Evolutionary conservation across 129 eudicot species (phyloP), one percentile per base, ranked within the genome.

Genomic region (Daucus carota): DNA sequence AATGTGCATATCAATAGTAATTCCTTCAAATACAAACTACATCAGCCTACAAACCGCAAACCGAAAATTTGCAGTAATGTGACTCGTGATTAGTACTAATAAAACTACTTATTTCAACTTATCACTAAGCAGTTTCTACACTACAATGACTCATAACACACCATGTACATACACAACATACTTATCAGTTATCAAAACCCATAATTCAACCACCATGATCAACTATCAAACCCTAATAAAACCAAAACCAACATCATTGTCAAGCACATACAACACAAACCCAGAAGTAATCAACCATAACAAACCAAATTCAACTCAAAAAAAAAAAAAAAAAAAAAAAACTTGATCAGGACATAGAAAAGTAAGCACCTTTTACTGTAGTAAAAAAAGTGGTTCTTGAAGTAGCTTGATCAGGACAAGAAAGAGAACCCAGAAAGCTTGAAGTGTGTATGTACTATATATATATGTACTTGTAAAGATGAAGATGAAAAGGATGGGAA

Each of bases 251-350:
- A 40, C 3, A 31, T 26, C 14, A 31, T n/a, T 43, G 8, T 43
- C n/a, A 31, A 72, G 36, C n/a, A 42, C 57, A 29, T 43, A 1
- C 5, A 20, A 11, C 45, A 57, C 4, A 57, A 75, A 54, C 44
- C 46, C 60, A 75, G n/a, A 18, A 48, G 11, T 40, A 75, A 40
- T 75, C 79, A 15, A 24, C 17, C 79, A 47, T 70, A 75, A 75
- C 17, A 22, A 15, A 67, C 15, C 45, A 62, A 76, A 38, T 29
- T 28, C 75, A 72, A 43, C 40, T 8, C 5, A 12, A 14, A 43
- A 42, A 42, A 42, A 43, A 26, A 17, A 71, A 46, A 7, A 24
- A 41, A 42, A 40, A n/a, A 22, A 40, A 24, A 28, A 40, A 24
- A 28, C 74, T 42, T 72, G 45, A 4, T 28, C 1, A 18, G n/a